Conservation (phyloP, 306 rosid species). For the Hippophae gyantsensis region DNA sequence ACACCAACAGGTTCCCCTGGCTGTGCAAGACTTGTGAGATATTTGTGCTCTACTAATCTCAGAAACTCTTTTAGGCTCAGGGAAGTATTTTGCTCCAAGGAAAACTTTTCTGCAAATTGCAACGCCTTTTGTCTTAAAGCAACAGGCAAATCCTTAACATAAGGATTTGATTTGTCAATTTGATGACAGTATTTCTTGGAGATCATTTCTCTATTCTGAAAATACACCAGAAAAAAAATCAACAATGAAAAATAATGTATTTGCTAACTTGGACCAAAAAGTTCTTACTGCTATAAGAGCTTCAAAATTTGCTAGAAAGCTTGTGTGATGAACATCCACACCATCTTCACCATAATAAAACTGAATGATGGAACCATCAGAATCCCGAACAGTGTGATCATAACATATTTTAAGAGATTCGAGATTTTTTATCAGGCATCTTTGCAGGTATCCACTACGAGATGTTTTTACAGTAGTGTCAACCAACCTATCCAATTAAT, state of each 20-base stretch:
- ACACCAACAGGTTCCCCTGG: conserved; percentile 98
- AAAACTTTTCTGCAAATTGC: conserved; percentile 24
- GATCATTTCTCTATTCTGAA: conserved; percentile 74
- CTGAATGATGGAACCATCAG: conserved; percentile 87
- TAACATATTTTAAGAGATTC: conserved; percentile 79
- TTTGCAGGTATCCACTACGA: conserved; percentile 95
- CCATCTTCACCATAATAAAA: conserved; percentile 93
- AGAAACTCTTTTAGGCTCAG: conserved; percentile 37
- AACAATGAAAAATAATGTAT: conserved; percentile 13
- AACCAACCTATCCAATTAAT: conserved; percentile 52
- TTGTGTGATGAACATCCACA: conserved; percentile 85
- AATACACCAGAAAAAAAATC: conserved; percentile 16
- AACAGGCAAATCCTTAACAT: conserved; percentile 55
- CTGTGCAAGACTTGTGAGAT: conserved; percentile 72
- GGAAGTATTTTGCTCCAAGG: conserved; percentile 25
- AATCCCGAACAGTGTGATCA: conserved; percentile 90
- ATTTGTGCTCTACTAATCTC: conserved; percentile 86
- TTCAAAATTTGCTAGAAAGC: conserved; percentile 67
- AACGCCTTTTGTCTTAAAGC: conserved; percentile 52
- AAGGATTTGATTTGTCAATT: conserved; percentile 49
- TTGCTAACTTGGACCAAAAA: conserved; percentile 9
- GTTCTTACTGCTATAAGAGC: conserved; percentile 51
- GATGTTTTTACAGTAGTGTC: conserved; percentile 98
- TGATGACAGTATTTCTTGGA: conserved; percentile 43
- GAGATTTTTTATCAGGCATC: conserved; percentile 83